Evolutionary conservation across 139 green algal genomes (phyloP).

Genomic region (Coccomyxa sp.): DNA sequence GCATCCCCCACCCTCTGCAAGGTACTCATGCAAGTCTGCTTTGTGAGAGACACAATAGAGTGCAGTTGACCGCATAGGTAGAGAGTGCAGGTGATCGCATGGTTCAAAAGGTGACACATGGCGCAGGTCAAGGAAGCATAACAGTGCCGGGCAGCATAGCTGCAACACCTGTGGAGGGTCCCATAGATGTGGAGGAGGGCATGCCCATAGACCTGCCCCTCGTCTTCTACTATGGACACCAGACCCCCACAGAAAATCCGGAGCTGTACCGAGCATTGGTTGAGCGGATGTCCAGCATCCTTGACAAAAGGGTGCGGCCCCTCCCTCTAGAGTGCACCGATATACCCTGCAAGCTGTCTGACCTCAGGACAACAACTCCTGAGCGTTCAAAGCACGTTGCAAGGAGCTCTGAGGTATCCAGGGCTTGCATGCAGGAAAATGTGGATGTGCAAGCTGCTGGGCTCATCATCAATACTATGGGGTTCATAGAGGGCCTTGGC

Average conservation of each 20-base stretch:
- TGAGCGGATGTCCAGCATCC: constrained; percentile 64
- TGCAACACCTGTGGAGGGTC: constrained; percentile 74
- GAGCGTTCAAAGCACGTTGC: no score
- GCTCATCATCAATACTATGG: constrained; percentile 91
- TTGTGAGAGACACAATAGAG: neutral
- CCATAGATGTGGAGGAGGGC: constrained; percentile 73
- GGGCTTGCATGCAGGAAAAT: neutral
- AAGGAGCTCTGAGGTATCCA: neutral
- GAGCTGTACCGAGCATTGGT: constrained; percentile 75
- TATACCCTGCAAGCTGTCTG: no score
- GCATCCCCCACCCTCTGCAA: neutral
- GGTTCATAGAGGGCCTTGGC: constrained; percentile 85
- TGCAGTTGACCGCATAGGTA: neutral
- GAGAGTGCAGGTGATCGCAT: neutral
- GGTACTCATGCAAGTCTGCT: neutral
- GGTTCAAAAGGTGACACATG: no score
- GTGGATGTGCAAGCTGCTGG: constrained; percentile 53
- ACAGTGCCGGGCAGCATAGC: constrained; percentile 77
- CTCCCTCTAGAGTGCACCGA: no score
- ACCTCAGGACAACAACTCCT: no score
- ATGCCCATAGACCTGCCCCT: constrained; percentile 65
- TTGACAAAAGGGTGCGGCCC: constrained; percentile 48
- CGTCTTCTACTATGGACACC: constrained; percentile 85
- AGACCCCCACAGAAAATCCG: constrained; percentile 63
- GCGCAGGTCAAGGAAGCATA: constrained; percentile 76